phyloP scores from a whole-genome alignment of 208 protist genomes.

The Hexamita inflata region DNA sequence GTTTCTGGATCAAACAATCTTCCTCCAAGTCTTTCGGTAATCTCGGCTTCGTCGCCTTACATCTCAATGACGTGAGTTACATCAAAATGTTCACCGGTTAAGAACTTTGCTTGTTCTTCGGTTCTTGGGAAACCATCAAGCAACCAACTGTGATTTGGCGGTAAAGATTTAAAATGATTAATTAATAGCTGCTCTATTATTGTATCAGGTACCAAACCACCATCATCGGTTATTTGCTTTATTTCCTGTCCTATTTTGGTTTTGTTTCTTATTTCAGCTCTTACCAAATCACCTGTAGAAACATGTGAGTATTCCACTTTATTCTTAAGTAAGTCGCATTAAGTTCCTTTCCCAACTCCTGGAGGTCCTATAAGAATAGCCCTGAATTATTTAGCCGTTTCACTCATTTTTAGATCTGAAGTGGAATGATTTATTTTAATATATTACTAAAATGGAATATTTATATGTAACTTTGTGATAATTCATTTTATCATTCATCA shows the following conservation, averaged over 20 bases:
- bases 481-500: no score
- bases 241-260: slow-evolving; percentile 51
- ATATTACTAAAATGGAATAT: no score
- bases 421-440: no score
- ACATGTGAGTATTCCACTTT: slow-evolving; percentile 63
- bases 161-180: slow-evolving; percentile 27
- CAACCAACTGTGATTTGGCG: slow-evolving; percentile 49
- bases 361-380: slow-evolving; percentile 56
- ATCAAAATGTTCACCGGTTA: no score
- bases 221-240: slow-evolving; percentile 53
- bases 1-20: slow-evolving; percentile 40
- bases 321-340: slow-evolving; percentile 57
- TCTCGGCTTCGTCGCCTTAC: slow-evolving; percentile 37
- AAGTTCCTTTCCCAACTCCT: slow-evolving; percentile 69
- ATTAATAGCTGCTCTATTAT: slow-evolving; percentile 59
- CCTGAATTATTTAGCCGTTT: no score
- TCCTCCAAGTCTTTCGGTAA: slow-evolving; percentile 38
- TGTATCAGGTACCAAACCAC: slow-evolving; percentile 57
- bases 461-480: no score
- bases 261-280: slow-evolving; percentile 40
- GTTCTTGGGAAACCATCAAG: slow-evolving; percentile 55
- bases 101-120: slow-evolving; percentile 37
- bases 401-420: no score
- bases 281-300: slow-evolving; percentile 58
- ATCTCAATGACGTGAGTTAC: slow-evolving; percentile 31